Conservation (phyloP, 371 early-diverging fungal genomes). For the Scutellospora calospora region DNA sequence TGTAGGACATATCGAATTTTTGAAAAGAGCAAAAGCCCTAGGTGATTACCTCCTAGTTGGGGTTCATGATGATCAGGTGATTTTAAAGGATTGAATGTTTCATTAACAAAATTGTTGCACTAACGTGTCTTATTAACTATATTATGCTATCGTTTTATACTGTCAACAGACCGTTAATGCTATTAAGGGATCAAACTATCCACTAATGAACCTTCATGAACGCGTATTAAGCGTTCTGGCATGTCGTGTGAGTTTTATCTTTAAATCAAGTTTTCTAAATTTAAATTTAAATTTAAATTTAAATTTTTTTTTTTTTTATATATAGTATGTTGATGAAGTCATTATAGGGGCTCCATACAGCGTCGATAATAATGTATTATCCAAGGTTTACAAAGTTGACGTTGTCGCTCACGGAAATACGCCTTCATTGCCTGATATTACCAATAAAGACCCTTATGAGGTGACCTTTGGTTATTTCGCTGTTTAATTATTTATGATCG, state of each 20-base stretch:
- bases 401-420: constrained; percentile 83
- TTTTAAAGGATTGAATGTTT: background rate
- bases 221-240: constrained; percentile 88
- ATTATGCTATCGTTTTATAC: background rate
- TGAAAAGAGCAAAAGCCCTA: constrained; percentile 84
- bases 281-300: background rate
- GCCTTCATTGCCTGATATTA: constrained; percentile 66
- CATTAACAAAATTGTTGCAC: background rate
- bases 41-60: constrained; percentile 95
- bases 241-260: constrained; percentile 71
- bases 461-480: constrained; percentile 46
- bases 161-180: constrained; percentile 77
- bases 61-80: constrained; percentile 87
- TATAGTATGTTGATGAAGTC: constrained; percentile 88
- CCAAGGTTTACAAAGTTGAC: constrained; percentile 82
- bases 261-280: background rate
- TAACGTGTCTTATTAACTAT: background rate
- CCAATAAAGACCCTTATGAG: constrained; percentile 85
- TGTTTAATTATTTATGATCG: constrained; percentile 14
- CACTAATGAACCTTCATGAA: constrained; percentile 95
- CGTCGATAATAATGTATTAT: constrained; percentile 84
- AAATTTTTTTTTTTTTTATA: background rate
- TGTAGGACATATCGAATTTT: constrained; percentile 93
- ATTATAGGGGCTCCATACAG: constrained; percentile 91
- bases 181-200: constrained; percentile 88